Conservation (phyloP, 169 alveolate genomes). For the Plasmodium sp. region DNA sequence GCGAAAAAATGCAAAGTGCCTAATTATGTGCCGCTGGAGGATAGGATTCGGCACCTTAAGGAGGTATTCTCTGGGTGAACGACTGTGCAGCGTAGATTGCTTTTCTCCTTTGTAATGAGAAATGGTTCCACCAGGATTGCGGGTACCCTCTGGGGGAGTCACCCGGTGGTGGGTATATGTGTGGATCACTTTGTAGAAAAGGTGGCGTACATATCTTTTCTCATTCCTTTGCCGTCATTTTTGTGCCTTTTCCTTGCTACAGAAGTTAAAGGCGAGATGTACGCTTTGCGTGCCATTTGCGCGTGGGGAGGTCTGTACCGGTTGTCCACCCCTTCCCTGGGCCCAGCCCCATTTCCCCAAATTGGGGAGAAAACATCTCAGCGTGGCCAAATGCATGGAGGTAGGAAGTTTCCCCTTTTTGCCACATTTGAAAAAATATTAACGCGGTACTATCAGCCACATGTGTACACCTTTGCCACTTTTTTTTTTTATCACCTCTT, state of each 20-base stretch:
- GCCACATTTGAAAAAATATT: neutral
- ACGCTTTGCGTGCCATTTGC: neutral
- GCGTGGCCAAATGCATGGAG: neutral
- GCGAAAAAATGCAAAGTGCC: constrained; percentile 35
- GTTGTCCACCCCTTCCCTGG: neutral
- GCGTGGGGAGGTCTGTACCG: neutral
- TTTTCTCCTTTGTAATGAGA: neutral
- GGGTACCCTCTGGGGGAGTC: neutral
- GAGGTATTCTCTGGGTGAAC: neutral
- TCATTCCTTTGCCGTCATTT: neutral
- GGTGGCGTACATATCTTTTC: neutral
- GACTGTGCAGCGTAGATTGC: neutral
- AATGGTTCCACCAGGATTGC: neutral
- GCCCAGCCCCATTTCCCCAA: neutral
- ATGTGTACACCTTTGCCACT: neutral
- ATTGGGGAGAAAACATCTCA: neutral
- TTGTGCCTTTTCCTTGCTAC: neutral
- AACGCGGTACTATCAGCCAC: neutral
- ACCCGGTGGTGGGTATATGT: neutral
- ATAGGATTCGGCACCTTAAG: constrained; percentile 28
- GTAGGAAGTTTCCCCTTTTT: neutral
- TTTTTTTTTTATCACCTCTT: neutral
- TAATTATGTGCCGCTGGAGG: constrained; percentile 42
- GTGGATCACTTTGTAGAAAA: neutral
- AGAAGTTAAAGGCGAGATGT: neutral